Percentiles rank a stretch among this genome's conserved stretches.
Evolutionary conservation across 1,284 basidiomycete genomes (phyloP).

Genomic region (Phlebopus sp.): DNA sequence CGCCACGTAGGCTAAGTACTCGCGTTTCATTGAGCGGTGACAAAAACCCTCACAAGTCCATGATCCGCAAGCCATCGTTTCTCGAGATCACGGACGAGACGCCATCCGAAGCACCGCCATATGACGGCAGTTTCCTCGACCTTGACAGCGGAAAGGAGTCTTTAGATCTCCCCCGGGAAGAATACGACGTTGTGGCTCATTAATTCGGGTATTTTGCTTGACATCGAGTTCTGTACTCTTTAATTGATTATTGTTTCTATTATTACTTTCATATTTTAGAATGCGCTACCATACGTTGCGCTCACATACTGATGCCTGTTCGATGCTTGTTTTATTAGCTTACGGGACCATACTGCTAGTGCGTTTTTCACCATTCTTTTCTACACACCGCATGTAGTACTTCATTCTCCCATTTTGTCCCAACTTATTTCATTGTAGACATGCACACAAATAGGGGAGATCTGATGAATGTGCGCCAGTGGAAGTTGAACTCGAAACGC

Average conservation of each 20-base stretch:
- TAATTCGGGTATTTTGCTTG: slow-evolving; percentile 17
- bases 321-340: slow-evolving; percentile 15
- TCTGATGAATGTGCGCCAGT: too few species aligned
- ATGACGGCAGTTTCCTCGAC: slow-evolving; percentile 59
- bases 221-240: too few species aligned
- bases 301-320: slow-evolving; percentile 8
- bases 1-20: slow-evolving; percentile 29
- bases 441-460: neutral
- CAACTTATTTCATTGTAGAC: neutral
- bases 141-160: slow-evolving; percentile 54
- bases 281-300: slow-evolving; percentile 10
- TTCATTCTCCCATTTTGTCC: neutral
- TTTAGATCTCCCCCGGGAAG: slow-evolving; percentile 56
- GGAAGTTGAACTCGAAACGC: neutral
- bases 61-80: slow-evolving; percentile 69
- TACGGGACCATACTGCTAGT: slow-evolving; percentile 4
- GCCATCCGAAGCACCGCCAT: slow-evolving; percentile 14
- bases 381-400: neutral
- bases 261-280: slow-evolving; percentile 22
- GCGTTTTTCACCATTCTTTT: neutral
- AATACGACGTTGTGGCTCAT: slow-evolving; percentile 20
- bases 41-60: slow-evolving; percentile 33
- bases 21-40: slow-evolving; percentile 29
- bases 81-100: slow-evolving; percentile 60
- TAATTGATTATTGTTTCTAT: slow-evolving; percentile 21